phyloP scores from a whole-genome alignment of 345 rosid species.

The Boechera retrofracta region DNA sequence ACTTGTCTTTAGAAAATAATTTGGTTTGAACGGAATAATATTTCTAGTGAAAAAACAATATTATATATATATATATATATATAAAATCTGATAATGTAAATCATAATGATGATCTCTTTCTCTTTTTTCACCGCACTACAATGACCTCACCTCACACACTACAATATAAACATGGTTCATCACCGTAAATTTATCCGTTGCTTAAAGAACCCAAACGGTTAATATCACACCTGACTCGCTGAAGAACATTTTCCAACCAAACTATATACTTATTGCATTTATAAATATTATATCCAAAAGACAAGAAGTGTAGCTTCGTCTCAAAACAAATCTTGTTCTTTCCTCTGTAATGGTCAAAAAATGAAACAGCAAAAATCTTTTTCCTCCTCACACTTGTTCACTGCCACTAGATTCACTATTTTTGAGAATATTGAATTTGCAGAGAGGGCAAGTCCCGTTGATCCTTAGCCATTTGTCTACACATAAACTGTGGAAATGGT shows the following conservation, averaged over 20 bases:
- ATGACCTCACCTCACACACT: too few species aligned
- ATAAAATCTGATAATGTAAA: too few species aligned
- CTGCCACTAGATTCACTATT: slow-evolving; percentile 46
- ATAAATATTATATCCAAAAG: slow-evolving; percentile 4
- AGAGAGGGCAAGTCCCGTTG: slow-evolving; percentile 77
- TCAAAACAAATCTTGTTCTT: slow-evolving; percentile 6
- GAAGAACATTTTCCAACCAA: background rate
- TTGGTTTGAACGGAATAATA: too few species aligned
- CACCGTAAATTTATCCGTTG: background rate
- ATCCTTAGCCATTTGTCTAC: slow-evolving; percentile 72
- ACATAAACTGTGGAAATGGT: slow-evolving; percentile 73
- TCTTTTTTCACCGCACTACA: too few species aligned
- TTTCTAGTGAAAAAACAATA: too few species aligned
- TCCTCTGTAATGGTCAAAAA: slow-evolving; percentile 18
- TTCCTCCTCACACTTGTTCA: slow-evolving; percentile 48
- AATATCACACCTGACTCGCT: background rate
- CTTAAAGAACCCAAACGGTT: background rate
- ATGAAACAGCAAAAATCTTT: background rate
- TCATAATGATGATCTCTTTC: too few species aligned
- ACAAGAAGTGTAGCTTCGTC: slow-evolving; percentile 23
- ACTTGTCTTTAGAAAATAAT: too few species aligned
- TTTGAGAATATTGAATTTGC: slow-evolving; percentile 73
- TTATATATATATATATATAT: too few species aligned
- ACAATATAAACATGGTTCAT: too few species aligned
- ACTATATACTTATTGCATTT: slow-evolving; percentile 28